phyloP scores from a whole-genome alignment of 225 moss, liverwort and hornwort genomes.

The Physcomitrellopsis africana region DNA sequence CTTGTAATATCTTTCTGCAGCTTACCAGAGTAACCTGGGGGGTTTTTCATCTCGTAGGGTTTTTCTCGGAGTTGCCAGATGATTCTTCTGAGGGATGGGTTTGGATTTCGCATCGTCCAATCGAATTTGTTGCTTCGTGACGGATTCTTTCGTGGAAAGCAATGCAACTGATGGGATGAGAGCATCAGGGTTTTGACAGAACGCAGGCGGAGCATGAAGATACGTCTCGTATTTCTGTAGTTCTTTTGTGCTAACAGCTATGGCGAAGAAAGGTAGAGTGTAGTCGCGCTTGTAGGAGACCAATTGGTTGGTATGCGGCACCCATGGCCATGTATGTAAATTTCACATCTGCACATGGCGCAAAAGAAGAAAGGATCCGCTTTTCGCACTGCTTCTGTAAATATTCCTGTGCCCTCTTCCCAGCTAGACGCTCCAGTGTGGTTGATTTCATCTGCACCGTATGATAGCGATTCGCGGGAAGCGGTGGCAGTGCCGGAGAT shows the following conservation, averaged over 20 bases:
- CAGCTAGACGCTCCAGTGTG: slow-evolving; percentile 28
- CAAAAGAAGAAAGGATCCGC: slow-evolving; percentile 56
- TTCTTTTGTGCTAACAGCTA: neutral
- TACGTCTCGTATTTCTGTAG: neutral
- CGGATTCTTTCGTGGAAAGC: neutral
- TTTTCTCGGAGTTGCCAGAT: neutral
- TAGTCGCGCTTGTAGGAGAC: slow-evolving; percentile 11
- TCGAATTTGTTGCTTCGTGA: neutral
- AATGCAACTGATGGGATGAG: neutral
- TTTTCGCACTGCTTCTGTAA: slow-evolving; percentile 39
- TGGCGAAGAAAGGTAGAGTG: slow-evolving; percentile 22
- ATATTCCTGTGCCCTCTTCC: slow-evolving; percentile 28
- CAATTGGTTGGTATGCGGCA: slow-evolving; percentile 40
- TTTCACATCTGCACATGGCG: slow-evolving; percentile 46
- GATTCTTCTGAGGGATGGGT: slow-evolving; percentile 11
- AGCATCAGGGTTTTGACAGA: neutral
- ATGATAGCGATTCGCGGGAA: slow-evolving; percentile 29
- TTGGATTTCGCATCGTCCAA: neutral
- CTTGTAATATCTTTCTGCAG: slow-evolving; percentile 22
- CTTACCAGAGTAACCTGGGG: slow-evolving; percentile 18
- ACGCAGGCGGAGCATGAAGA: neutral
- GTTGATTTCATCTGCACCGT: slow-evolving; percentile 25
- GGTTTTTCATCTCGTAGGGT: slow-evolving; percentile 1
- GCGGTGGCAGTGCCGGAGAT: slow-evolving; percentile 19
- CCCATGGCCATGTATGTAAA: slow-evolving; percentile 44